phyloP scores from a whole-genome alignment of 2,329 filamentous ascomycete genomes.

The Calonectria ilicicola region DNA sequence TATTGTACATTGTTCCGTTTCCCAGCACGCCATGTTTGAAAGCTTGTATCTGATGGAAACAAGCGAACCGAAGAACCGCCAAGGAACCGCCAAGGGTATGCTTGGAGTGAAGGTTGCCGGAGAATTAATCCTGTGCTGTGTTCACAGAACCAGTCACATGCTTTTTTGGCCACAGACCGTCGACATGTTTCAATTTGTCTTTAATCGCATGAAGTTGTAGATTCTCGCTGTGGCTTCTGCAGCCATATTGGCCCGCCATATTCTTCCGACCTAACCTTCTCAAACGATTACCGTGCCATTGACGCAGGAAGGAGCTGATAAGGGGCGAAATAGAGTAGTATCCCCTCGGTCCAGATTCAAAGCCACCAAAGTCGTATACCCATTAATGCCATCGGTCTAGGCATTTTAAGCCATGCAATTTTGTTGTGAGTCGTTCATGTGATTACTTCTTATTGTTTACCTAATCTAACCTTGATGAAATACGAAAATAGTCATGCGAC shows the following conservation, averaged over 20 bases:
- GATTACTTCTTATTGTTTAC: background rate
- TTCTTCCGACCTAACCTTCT: background rate
- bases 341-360: background rate
- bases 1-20: slow-evolving; percentile 9
- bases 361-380: background rate
- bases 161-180: background rate
- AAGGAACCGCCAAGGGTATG: background rate
- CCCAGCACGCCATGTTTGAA: background rate
- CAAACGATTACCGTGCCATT: background rate
- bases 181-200: background rate
- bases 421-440: background rate
- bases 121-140: background rate
- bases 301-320: background rate
- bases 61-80: slow-evolving; percentile 2
- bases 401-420: background rate
- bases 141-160: background rate
- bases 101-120: background rate
- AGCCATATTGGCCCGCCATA: background rate
- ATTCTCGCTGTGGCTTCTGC: background rate
- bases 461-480: background rate
- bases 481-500: background rate
- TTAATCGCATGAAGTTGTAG: background rate
- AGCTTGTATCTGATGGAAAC: slow-evolving; percentile 13
- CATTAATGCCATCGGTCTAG: background rate
- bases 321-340: background rate